phyloP scores from a whole-genome alignment of 2,329 filamentous ascomycete species.

The Neofusicoccum laricinum region DNA sequence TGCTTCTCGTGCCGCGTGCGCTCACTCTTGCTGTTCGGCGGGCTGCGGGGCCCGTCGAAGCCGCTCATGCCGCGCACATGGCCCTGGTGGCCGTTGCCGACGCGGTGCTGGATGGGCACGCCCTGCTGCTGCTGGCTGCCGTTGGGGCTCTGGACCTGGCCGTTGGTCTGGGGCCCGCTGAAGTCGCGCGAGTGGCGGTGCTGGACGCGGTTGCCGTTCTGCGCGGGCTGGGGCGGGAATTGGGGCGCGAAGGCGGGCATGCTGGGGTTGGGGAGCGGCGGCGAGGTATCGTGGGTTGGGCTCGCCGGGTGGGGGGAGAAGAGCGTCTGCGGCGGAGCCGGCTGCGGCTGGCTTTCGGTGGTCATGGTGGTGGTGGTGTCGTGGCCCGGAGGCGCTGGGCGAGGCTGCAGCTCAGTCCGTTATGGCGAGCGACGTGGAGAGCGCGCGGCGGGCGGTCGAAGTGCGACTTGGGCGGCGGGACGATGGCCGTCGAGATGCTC shows the following conservation, averaged over 20 bases:
- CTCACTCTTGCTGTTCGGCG: slow-evolving; percentile 50
- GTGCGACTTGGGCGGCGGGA: neutral
- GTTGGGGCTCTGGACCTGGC: slow-evolving; percentile 30
- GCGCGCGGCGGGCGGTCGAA: neutral
- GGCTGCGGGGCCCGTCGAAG: slow-evolving; percentile 43
- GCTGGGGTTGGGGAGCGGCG: slow-evolving; percentile 8
- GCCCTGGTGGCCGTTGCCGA: slow-evolving; percentile 28
- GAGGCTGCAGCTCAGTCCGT: slow-evolving; percentile 9
- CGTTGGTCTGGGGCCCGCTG: slow-evolving; percentile 26
- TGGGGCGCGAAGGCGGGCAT: slow-evolving; percentile 18
- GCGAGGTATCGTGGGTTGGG: slow-evolving; percentile 14
- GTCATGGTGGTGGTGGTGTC: neutral
- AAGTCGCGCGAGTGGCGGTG: slow-evolving; percentile 32
- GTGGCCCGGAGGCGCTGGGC: neutral
- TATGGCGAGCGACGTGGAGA: slow-evolving; percentile 1
- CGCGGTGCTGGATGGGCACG: slow-evolving; percentile 33
- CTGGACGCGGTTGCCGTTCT: slow-evolving; percentile 20
- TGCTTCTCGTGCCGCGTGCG: neutral
- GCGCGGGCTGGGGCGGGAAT: slow-evolving; percentile 20
- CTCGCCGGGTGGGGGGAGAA: slow-evolving; percentile 3
- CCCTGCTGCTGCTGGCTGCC: slow-evolving; percentile 29
- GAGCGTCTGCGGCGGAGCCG: slow-evolving; percentile 6
- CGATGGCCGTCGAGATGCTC: slow-evolving; percentile 8
- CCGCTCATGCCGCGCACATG: slow-evolving; percentile 31
- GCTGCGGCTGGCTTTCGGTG: slow-evolving; percentile 3